Evolutionary conservation across 192 early-diverging fungal genomes (phyloP), one percentile per base, ranked within the genome.

Genomic region (Coemansia sp.): DNA sequence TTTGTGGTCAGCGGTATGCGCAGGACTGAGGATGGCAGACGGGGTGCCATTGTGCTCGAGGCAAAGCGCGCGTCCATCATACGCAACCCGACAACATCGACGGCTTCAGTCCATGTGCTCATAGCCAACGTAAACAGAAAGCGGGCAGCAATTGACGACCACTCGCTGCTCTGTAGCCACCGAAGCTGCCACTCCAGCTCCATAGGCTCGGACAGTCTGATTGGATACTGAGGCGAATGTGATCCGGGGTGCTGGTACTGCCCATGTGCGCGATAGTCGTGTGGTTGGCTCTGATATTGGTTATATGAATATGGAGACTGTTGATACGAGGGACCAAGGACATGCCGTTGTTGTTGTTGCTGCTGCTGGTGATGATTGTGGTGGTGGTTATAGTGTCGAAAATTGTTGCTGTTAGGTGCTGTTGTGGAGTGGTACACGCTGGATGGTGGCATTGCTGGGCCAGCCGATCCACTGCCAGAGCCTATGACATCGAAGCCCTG

Each of bases 101-200:
- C 42, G 14, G 73, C 65, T 4, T 81, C 73, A 8, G 56, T 60
- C 79, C 79, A 81, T 9, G 70, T 69, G n/a, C 74, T n/a, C 66
- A 81, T 70, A 10, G 70, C 59, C 13, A 72, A 43, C 14, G 79
- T 73, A 52, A 81, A 81, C 19, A 81, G 41, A 15, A 76, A 35
- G 11, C 79, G 79, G n/a, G 79, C 66, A 3, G 71, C 57, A 15
- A 22, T 53, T 3, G 70, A 35, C 8, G 60, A 48, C 79, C 79
- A 81, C 14, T 53, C 40, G 33, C 58, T 48, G 23, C 48, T 49
- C 33, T 70, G 67, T 5, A 72, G 22, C 79, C 79, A 81, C 25
- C 43, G 56, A 6, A 81, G 67, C 62, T 81, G 79, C 74, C 79
- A 81, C n/a, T 43, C 50, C 34, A 73, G 63, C 59, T 81, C 79